Evolutionary conservation across 2,329 filamentous ascomycete species (phyloP), one percentile per base, ranked within the genome.

Genomic region (Xylariaceae sp.): DNA sequence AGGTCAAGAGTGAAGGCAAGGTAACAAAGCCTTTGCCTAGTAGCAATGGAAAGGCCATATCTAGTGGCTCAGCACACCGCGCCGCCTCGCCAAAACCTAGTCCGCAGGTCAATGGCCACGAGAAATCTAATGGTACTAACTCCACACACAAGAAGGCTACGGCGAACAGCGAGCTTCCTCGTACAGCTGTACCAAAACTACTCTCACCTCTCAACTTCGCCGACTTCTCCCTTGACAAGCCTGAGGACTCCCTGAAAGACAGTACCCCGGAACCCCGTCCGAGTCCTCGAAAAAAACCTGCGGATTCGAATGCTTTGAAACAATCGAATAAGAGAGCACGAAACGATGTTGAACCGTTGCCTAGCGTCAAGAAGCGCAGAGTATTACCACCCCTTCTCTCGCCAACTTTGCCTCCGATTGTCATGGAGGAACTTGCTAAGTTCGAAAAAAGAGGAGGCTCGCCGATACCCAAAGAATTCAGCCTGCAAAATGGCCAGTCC

Each of bases 321-420:
- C 54, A 62, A 13, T 62, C 61, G 37, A 39, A 55, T 8, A 72
- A 72, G 64, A 70, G 62, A 69, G 68, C 11, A 44, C 57, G 69
- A 60, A 55, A 74, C 67, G 58, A 71, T 60, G 59, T 62, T 60
- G 62, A 73, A 56, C 63, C 67, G 11, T 65, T 68, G 50, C 66
- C 67, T 63, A 69, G 58, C 37, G 64, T 66, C 17, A 80, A 75
- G 65, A 80, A 74, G 62, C 70, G 74, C 7, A 73, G 72, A 51
- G 53, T 61, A 45, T 69, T 84, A 30, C 82, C 82, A 0, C 73
- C 77, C 0, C 72, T 85, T 5, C 73, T 85, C 9, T 85, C 82
- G 0, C 82, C 82, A 0, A 85, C 82, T 0, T 69, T 85, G 5
- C 82, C 82, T 1, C 73, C 80, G 0, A 69, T 78, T 15, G 72